Conservation (phyloP, 306 rosid genomes). For the Inga leiocalycina region DNA sequence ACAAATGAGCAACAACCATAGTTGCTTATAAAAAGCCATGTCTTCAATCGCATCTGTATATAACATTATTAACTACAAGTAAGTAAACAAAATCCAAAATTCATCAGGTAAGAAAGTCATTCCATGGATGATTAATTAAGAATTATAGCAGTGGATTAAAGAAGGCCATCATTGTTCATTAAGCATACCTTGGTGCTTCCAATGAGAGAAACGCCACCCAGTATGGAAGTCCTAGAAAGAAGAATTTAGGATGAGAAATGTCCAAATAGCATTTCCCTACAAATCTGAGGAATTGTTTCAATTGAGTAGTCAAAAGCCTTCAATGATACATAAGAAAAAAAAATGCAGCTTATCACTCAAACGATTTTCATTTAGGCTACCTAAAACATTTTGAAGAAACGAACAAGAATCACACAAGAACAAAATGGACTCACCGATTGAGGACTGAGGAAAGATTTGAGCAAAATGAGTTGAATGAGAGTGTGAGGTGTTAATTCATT, state of each 20-base stretch:
- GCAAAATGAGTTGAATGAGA: too few species aligned
- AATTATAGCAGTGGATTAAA: background rate
- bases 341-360: slow-evolving; percentile 5
- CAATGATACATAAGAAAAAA: slow-evolving; percentile 37
- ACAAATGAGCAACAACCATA: background rate
- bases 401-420: too few species aligned
- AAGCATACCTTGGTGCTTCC: slow-evolving; percentile 48
- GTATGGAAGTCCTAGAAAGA: slow-evolving; percentile 29
- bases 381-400: too few species aligned
- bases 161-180: background rate
- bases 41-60: too few species aligned
- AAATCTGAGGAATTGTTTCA: slow-evolving; percentile 82
- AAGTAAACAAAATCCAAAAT: too few species aligned
- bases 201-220: slow-evolving; percentile 30
- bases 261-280: slow-evolving; percentile 35
- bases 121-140: background rate
- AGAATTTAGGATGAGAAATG: slow-evolving; percentile 30
- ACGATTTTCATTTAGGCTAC: too few species aligned
- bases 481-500: too few species aligned
- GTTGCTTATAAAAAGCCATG: too few species aligned
- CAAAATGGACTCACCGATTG: too few species aligned
- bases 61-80: too few species aligned
- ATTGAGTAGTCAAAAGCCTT: slow-evolving; percentile 72
- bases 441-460: too few species aligned
- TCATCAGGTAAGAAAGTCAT: background rate